Conservation (phyloP, 2,329 filamentous ascomycete species). For the Colletotrichum trifolii region DNA sequence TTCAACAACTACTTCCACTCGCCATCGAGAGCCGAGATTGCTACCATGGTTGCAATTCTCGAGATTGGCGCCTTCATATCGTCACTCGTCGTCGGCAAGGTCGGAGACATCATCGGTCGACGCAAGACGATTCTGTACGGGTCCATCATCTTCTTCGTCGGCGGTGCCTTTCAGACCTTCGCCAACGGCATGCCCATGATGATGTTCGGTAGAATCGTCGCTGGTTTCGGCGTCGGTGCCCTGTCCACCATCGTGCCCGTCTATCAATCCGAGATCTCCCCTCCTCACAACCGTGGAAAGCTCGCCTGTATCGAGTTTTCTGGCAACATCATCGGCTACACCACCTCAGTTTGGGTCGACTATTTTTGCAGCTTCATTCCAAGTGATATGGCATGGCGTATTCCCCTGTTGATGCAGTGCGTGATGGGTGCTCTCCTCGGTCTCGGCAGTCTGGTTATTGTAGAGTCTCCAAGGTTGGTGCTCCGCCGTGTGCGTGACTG, state of each 20-base stretch:
- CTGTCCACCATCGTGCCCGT: slow-evolving; percentile 93
- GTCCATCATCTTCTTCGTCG: slow-evolving; percentile 85
- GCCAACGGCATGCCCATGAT: slow-evolving; percentile 90
- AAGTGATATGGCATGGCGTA: slow-evolving; percentile 86
- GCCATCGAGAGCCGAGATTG: slow-evolving; percentile 86
- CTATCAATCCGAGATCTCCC: slow-evolving; percentile 95
- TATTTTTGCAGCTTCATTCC: slow-evolving; percentile 95
- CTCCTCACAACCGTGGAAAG: slow-evolving; percentile 94
- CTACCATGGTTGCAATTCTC: slow-evolving; percentile 97
- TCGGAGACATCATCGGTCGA: slow-evolving; percentile 92
- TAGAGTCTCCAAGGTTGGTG: slow-evolving; percentile 89
- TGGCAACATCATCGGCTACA: slow-evolving; percentile 95
- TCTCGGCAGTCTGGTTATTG: slow-evolving; percentile 89
- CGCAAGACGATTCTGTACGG: slow-evolving; percentile 93
- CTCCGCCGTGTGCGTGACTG: slow-evolving; percentile 8
- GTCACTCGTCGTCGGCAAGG: slow-evolving; percentile 84
- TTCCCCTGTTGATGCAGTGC: slow-evolving; percentile 92
- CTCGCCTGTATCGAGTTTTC: slow-evolving; percentile 98
- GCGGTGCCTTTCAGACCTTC: slow-evolving; percentile 86
- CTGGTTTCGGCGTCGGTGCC: slow-evolving; percentile 87
- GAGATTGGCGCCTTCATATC: slow-evolving; percentile 94
- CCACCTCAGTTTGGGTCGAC: slow-evolving; percentile 97
- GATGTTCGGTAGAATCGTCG: slow-evolving; percentile 83
- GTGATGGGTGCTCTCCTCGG: slow-evolving; percentile 90
- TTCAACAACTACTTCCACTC: slow-evolving; percentile 95